Conservation (phyloP, 1,284 basidiomycete genomes). For the Coniferiporia weirii region DNA sequence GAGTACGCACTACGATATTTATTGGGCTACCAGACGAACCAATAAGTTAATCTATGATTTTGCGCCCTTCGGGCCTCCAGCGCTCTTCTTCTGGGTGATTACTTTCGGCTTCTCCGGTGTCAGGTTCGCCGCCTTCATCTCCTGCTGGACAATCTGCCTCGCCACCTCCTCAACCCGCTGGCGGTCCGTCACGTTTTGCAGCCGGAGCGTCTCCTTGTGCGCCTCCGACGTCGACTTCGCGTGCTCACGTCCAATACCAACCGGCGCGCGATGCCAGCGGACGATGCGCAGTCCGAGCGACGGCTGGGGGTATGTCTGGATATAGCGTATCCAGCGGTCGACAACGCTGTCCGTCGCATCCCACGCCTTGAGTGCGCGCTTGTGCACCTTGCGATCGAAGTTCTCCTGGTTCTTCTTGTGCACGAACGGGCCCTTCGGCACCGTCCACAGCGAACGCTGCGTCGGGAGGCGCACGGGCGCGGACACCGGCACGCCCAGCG, state of each 20-base stretch:
- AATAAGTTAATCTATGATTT: neutral
- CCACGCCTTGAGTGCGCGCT: slow-evolving; percentile 85
- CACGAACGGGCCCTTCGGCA: slow-evolving; percentile 81
- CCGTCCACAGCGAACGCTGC: slow-evolving; percentile 81
- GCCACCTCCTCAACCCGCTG: slow-evolving; percentile 34
- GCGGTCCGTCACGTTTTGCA: slow-evolving; percentile 21
- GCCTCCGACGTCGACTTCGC: slow-evolving; percentile 35
- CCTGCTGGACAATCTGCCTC: slow-evolving; percentile 43
- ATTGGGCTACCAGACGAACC: neutral
- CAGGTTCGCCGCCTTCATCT: slow-evolving; percentile 30
- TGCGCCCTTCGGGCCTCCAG: neutral
- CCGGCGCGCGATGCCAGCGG: slow-evolving; percentile 67
- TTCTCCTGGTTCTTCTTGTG: slow-evolving; percentile 97
- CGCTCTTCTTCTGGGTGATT: neutral
- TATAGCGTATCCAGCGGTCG: slow-evolving; percentile 78
- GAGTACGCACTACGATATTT: neutral
- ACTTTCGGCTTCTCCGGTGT: neutral
- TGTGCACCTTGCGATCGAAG: slow-evolving; percentile 83
- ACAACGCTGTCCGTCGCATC: slow-evolving; percentile 82
- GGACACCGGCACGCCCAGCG: slow-evolving; percentile 80
- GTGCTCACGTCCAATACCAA: slow-evolving; percentile 48
- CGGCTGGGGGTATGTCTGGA: slow-evolving; percentile 72
- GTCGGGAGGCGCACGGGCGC: slow-evolving; percentile 69
- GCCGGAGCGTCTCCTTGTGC: slow-evolving; percentile 28
- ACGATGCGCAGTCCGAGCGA: slow-evolving; percentile 86